phyloP scores from a whole-genome alignment of 2,329 filamentous ascomycete genomes.

The Triangularia setosa region DNA sequence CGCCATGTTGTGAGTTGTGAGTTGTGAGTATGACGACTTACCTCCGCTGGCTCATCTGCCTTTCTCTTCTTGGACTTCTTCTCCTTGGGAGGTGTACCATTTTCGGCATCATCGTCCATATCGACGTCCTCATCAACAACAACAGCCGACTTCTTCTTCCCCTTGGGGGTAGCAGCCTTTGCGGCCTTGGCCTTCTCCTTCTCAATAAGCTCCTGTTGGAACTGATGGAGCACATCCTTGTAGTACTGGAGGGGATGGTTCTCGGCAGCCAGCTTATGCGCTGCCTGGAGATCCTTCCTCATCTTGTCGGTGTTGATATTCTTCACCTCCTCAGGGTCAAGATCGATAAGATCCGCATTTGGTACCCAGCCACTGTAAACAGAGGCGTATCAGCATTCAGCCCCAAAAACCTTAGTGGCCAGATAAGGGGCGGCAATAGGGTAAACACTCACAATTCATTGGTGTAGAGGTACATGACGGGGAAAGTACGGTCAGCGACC shows the following conservation, averaged over 20 bases:
- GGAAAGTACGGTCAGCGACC: slow-evolving; percentile 78
- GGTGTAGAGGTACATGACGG: slow-evolving; percentile 90
- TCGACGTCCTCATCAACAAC: slow-evolving; percentile 55
- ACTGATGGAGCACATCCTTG: slow-evolving; percentile 72
- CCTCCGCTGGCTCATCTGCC: slow-evolving; percentile 72
- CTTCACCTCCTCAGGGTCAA: slow-evolving; percentile 69
- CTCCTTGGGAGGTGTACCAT: slow-evolving; percentile 39
- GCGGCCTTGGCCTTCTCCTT: slow-evolving; percentile 48
- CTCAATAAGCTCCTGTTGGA: slow-evolving; percentile 61
- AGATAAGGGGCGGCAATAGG: background rate
- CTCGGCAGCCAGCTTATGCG: slow-evolving; percentile 77
- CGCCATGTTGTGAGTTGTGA: too few relatives aligned
- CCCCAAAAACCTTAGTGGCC: background rate
- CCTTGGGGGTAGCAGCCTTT: slow-evolving; percentile 49
- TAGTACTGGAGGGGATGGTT: slow-evolving; percentile 75
- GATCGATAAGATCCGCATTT: slow-evolving; percentile 75
- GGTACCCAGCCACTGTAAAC: slow-evolving; percentile 76
- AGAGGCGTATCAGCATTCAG: slow-evolving; percentile 9
- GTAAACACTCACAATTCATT: slow-evolving; percentile 88
- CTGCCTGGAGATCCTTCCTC: slow-evolving; percentile 72
- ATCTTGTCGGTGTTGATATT: slow-evolving; percentile 70
- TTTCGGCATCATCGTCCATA: slow-evolving; percentile 52
- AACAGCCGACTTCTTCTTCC: slow-evolving; percentile 43
- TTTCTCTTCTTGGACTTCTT: slow-evolving; percentile 77
- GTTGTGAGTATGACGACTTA: slow-evolving; percentile 34